Evolutionary conservation across 495 filamentous ascomycete species (phyloP).

Genomic region (Eremomyces bilateralis): DNA sequence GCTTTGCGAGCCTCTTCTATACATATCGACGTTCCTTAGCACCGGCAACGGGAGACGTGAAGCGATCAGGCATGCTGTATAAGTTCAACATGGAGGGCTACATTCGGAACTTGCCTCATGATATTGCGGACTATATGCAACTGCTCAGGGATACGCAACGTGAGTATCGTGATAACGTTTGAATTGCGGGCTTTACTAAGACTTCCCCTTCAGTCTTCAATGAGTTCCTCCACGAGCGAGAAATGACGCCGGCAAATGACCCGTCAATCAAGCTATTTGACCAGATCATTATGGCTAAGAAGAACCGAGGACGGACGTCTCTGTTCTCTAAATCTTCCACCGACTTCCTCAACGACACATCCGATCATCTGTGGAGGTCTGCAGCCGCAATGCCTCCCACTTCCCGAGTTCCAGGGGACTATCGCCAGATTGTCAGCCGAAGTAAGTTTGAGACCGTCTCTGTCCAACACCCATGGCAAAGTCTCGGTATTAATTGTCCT

Average conservation of each 20-base stretch:
- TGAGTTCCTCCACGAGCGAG: slow-evolving; percentile 88
- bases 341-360: slow-evolving; percentile 62
- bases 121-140: slow-evolving; percentile 71
- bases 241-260: slow-evolving; percentile 37
- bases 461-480: slow-evolving; percentile 2
- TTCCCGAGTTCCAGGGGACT: slow-evolving; percentile 52
- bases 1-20: slow-evolving; percentile 83
- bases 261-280: slow-evolving; percentile 76
- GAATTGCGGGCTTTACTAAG: neutral
- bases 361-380: slow-evolving; percentile 83
- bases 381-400: slow-evolving; percentile 60
- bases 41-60: slow-evolving; percentile 59
- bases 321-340: slow-evolving; percentile 26
- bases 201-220: slow-evolving; percentile 47
- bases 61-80: slow-evolving; percentile 69
- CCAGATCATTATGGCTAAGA: slow-evolving; percentile 85
- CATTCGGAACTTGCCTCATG: slow-evolving; percentile 68
- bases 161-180: slow-evolving; percentile 18
- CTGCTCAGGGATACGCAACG: slow-evolving; percentile 88
- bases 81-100: slow-evolving; percentile 90
- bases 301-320: slow-evolving; percentile 46
- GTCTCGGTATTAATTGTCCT: neutral
- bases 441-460: slow-evolving; percentile 25
- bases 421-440: slow-evolving; percentile 30
- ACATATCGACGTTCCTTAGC: slow-evolving; percentile 77